Evolutionary conservation across 176 grass and related monocot species (phyloP).

Genomic region (Puccinellia tenuiflora): DNA sequence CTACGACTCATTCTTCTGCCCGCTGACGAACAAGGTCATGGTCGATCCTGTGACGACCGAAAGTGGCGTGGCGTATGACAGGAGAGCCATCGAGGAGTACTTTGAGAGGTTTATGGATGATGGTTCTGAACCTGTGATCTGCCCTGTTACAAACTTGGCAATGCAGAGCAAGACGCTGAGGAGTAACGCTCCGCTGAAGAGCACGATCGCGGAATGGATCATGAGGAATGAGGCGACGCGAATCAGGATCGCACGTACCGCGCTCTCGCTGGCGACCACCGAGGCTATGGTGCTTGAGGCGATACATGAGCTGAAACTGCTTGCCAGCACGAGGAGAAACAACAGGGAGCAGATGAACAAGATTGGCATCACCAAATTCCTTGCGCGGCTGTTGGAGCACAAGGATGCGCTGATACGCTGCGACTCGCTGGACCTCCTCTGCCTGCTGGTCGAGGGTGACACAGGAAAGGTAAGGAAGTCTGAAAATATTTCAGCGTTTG

Average conservation of each 20-base stretch:
- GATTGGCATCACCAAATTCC: constrained; percentile 75
- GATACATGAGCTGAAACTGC: constrained; percentile 57
- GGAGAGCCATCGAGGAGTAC: constrained; percentile 65
- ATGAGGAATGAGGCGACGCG: constrained; percentile 60
- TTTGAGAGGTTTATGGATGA: constrained; percentile 46
- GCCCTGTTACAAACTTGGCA: constrained; percentile 63
- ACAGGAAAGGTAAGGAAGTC: constrained; percentile 62
- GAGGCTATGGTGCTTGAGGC: constrained; percentile 72
- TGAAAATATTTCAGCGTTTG: constrained; percentile 1
- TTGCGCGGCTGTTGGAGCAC: constrained; percentile 53
- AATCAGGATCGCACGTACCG: constrained; percentile 54
- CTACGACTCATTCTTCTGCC: constrained; percentile 92
- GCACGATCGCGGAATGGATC: constrained; percentile 76
- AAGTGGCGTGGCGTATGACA: constrained; percentile 82
- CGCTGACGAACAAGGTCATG: constrained; percentile 86
- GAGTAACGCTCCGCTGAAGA: constrained; percentile 60
- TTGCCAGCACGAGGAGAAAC: constrained; percentile 40
- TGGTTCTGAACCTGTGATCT: constrained; percentile 45
- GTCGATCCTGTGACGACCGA: constrained; percentile 74
- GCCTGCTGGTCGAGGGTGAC: constrained; percentile 61
- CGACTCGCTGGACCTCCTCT: constrained; percentile 57
- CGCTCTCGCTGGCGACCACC: constrained; percentile 40
- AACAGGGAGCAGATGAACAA: constrained; percentile 81
- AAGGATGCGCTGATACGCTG: constrained; percentile 48
- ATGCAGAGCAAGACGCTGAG: constrained; percentile 58